Percentiles rank a stretch among this genome's conserved stretches.
These are phyloP conservation scores for Conringia planisiliqua DNA, from an alignment of 345 rosid genomes.

Conservation along the genomic window DNA sequence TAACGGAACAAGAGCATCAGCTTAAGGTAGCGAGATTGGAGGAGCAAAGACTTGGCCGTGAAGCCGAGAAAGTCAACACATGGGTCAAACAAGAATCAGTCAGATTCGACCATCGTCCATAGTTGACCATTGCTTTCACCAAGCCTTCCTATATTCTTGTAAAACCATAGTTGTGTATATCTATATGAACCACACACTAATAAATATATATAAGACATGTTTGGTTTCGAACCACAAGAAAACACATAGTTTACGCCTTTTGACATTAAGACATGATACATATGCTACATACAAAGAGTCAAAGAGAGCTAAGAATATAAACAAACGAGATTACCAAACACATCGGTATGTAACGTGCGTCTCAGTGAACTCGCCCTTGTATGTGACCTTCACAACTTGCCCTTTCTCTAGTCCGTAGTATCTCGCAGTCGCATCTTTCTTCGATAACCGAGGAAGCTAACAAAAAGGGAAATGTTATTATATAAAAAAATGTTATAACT, in stretches of 20 bases:
- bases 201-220: not conserved
- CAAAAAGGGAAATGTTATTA: not conserved
- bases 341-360: slow-evolving; percentile 53
- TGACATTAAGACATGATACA: slow-evolving; percentile 7
- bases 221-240: not conserved
- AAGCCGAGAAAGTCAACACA: slow-evolving; percentile 27
- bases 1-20: slow-evolving; percentile 27
- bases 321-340: slow-evolving; percentile 34
- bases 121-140: slow-evolving; percentile 19
- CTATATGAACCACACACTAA: not conserved
- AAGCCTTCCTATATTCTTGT: slow-evolving; percentile 1
- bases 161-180: not conserved
- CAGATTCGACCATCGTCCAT: slow-evolving; percentile 28
- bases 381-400: slow-evolving; percentile 58
- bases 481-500: not conserved
- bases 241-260: not conserved
- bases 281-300: not conserved
- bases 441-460: slow-evolving; percentile 64
- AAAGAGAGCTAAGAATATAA: not conserved
- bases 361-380: slow-evolving; percentile 44
- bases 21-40: slow-evolving; percentile 17
- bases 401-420: slow-evolving; percentile 74
- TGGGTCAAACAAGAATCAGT: slow-evolving; percentile 35
- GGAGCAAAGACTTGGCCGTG: slow-evolving; percentile 30
- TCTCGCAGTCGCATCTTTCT: slow-evolving; percentile 49